Base-by-base conservation (phyloP, 495 filamentous ascomycete genomes). In the Lichenothelia convexa region DNA sequence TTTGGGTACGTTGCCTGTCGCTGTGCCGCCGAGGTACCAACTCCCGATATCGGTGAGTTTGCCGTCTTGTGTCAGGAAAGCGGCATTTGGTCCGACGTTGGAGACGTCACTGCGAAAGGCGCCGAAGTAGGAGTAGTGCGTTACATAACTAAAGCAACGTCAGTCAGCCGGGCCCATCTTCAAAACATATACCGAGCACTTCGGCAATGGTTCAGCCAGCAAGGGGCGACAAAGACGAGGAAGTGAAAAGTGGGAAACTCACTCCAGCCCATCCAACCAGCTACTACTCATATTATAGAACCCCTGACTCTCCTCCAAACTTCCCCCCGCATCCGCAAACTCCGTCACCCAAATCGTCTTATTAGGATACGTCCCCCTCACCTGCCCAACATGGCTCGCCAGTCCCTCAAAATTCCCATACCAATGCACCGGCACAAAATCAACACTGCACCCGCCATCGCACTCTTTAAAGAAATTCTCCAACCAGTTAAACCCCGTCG, bases 351-450 rank as follows among this genome's bases (percentile, higher is more conserved):
- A 82, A 41, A 80, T 62, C 7, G 60, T 59, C 43, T 60, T 65
- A 43, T 73, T 70, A 18, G 65, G 66, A 46, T 73, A 78, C 9
- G 64, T 56, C 7, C 55, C 67, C 41, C 57, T 52, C 6, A 76
- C 67, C 37, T 72, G 56, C 0, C 76, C 77, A 37, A 86, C 53
- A 47, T 81, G 75, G 41, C 67, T 74, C 5, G 76, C 75, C 35
- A 86, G 45, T 0, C 77, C 80, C 39, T 74, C 71, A 41, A 82
- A 85, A 40, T 74, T 62, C 11, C 75, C 77, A 45, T 86, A 86
- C 73, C 73, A 85, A 46, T 86, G 80, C 20, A 84, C 47, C 0
- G 75, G 65, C 6, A 85, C 63, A 50, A 86, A 83, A 50, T 83
- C 79, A 21, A 65, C 65, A 0, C 62, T 71, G 51, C 80, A 84